Conservation (phyloP, 805 yeast genomes). For the Wickerhamomyces hampshirensis region DNA sequence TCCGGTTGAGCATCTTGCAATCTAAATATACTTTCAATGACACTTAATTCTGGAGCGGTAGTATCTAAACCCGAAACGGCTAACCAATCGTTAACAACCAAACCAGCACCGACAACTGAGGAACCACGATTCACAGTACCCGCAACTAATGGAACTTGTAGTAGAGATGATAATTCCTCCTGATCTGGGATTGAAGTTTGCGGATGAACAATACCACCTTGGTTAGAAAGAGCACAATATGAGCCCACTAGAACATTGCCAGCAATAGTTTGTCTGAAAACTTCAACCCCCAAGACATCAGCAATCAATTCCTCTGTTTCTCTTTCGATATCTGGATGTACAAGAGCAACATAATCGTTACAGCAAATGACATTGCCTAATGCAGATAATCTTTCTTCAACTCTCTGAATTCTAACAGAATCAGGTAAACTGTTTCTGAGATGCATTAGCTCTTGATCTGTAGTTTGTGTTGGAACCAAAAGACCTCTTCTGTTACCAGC, state of each 20-base stretch:
- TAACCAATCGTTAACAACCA: constrained; percentile 97
- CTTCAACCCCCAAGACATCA: constrained; percentile 97
- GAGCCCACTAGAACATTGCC: constrained; percentile 97
- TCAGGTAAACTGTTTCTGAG: constrained; percentile 95
- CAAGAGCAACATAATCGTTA: constrained; percentile 97
- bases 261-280: constrained; percentile 97
- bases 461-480: constrained; percentile 94
- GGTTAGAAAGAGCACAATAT: constrained; percentile 90
- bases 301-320: constrained; percentile 98
- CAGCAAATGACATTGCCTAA: constrained; percentile 97
- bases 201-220: constrained; percentile 98
- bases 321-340: constrained; percentile 98
- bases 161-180: constrained; percentile 90
- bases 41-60: constrained; percentile 97
- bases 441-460: constrained; percentile 98
- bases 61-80: constrained; percentile 97
- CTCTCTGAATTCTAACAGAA: constrained; percentile 90
- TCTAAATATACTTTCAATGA: constrained; percentile 92
- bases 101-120: constrained; percentile 96
- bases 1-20: constrained; percentile 89
- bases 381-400: constrained; percentile 95
- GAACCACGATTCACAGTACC: constrained; percentile 99
- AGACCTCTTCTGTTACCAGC: constrained; percentile 98
- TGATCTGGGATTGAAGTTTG: constrained; percentile 96
- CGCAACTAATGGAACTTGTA: constrained; percentile 97